Conservation (phyloP, 495 filamentous ascomycete species). For the Rhizodiscina lignyota region DNA sequence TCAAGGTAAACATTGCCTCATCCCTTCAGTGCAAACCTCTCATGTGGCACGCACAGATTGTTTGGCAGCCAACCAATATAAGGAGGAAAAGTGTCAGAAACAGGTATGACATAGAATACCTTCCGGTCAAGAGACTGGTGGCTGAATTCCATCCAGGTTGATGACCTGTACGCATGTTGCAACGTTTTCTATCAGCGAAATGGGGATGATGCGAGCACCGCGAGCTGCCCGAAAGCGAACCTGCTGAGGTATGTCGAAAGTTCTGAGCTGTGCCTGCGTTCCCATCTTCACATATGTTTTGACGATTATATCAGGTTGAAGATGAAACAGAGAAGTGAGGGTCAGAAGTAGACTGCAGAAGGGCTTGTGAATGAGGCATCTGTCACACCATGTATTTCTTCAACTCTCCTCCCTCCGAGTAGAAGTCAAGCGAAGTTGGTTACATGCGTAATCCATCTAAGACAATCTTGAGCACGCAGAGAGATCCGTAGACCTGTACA, state of each 20-base stretch:
- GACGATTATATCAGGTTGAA: constrained; percentile 35
- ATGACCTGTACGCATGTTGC: constrained; percentile 94
- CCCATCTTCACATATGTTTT: background rate
- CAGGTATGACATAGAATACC: constrained; percentile 11
- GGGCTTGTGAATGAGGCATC: constrained; percentile 1
- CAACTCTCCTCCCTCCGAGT: constrained; percentile 31
- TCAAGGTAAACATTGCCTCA: constrained; percentile 41
- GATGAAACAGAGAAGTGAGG: constrained; percentile 62
- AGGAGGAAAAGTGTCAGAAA: constrained; percentile 66
- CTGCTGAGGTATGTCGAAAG: constrained; percentile 33
- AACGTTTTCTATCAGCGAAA: constrained; percentile 68
- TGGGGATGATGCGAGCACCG: constrained; percentile 59
- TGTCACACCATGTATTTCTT: constrained; percentile 20
- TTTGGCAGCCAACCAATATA: constrained; percentile 65
- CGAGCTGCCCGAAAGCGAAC: constrained; percentile 72
- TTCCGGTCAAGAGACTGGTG: background rate
- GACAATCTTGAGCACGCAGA: constrained; percentile 98
- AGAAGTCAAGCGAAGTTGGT: constrained; percentile 45
- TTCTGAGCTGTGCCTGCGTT: background rate
- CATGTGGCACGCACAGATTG: constrained; percentile 40
- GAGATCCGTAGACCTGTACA: constrained; percentile 81
- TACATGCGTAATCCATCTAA: constrained; percentile 47
- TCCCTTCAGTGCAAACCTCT: constrained; percentile 8
- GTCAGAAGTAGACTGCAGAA: constrained; percentile 12
- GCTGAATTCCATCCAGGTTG: constrained; percentile 35